phyloP scores from a whole-genome alignment of 192 early-diverging fungal genomes.

The Kappamyces sp. region DNA sequence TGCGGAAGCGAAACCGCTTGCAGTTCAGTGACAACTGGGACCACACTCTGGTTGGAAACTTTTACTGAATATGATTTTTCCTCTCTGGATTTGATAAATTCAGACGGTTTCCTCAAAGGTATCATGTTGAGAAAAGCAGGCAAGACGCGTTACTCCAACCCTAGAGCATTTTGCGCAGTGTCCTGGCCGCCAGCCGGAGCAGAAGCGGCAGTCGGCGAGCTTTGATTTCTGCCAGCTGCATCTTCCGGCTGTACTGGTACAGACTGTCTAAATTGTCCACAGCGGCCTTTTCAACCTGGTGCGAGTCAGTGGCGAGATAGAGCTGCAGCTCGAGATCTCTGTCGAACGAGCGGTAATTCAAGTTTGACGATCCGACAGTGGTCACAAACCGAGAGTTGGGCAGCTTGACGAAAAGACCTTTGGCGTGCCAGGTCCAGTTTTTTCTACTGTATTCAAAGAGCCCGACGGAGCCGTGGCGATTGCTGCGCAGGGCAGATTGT shows the following conservation, averaged over 20 bases:
- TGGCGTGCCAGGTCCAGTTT: conserved; percentile 95
- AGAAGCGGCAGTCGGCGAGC: not conserved
- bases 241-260: not conserved
- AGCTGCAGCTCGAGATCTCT: conserved; percentile 83
- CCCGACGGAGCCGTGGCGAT: conserved; percentile 48
- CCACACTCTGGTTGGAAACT: conserved; percentile 10
- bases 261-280: not conserved
- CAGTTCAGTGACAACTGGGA: conserved; percentile 25
- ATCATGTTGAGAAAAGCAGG: too few species aligned
- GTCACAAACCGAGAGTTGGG: conserved; percentile 54
- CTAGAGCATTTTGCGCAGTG: not conserved
- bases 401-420: conserved; percentile 76
- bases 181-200: conserved; percentile 9
- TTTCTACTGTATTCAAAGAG: conserved; percentile 61
- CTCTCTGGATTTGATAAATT: conserved; percentile 32
- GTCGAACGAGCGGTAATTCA: conserved; percentile 84
- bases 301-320: too few species aligned
- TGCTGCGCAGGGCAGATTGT: conserved; percentile 38
- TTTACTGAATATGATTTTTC: conserved; percentile 30
- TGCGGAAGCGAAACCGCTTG: conserved; percentile 7
- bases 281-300: not conserved
- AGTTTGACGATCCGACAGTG: conserved; percentile 89
- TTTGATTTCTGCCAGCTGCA: not conserved
- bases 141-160: not conserved
- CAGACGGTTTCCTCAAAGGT: conserved; percentile 24